Conservation (phyloP, 192 early-diverging fungal species). For the Podochytrium sp. region DNA sequence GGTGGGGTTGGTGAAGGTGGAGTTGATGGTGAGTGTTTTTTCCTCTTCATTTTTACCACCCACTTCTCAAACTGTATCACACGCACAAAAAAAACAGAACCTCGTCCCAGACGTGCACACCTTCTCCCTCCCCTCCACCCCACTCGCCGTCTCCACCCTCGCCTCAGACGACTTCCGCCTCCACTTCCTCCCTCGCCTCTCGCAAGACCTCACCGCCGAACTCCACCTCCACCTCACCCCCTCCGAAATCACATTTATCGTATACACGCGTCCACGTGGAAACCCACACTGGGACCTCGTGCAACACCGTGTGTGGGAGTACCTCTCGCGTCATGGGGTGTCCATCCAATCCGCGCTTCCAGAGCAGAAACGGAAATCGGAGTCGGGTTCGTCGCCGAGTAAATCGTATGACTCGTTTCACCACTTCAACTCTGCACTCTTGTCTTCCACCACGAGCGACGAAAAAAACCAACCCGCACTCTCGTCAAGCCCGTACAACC, state of each 20-base stretch:
- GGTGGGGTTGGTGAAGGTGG: conserved; percentile 56
- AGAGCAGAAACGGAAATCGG: no score
- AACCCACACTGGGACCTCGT: conserved; percentile 40
- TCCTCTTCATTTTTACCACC: not conserved
- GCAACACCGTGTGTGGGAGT: conserved; percentile 44
- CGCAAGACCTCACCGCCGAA: conserved; percentile 37
- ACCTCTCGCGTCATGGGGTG: no score
- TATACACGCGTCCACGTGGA: conserved; percentile 41
- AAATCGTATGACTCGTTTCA: conserved; percentile 60
- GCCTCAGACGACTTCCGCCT: conserved; percentile 50
- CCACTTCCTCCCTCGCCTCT: conserved; percentile 10
- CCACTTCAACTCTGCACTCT: conserved; percentile 61
- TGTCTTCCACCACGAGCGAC: conserved; percentile 43
- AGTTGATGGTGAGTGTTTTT: conserved; percentile 51
- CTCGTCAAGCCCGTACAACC: not conserved
- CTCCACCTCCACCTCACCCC: conserved; percentile 30
- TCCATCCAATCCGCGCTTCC: no score
- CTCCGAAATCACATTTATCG: conserved; percentile 41
- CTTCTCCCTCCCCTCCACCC: conserved; percentile 57
- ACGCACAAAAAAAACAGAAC: no score
- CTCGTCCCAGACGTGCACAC: conserved; percentile 61
- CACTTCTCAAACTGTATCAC: no score
- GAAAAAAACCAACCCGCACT: no score
- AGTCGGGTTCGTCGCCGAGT: no score
- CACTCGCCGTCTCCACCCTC: conserved; percentile 41